Base-by-base conservation (phyloP, 768 basidiomycete genomes). In the Suillus spraguei region DNA sequence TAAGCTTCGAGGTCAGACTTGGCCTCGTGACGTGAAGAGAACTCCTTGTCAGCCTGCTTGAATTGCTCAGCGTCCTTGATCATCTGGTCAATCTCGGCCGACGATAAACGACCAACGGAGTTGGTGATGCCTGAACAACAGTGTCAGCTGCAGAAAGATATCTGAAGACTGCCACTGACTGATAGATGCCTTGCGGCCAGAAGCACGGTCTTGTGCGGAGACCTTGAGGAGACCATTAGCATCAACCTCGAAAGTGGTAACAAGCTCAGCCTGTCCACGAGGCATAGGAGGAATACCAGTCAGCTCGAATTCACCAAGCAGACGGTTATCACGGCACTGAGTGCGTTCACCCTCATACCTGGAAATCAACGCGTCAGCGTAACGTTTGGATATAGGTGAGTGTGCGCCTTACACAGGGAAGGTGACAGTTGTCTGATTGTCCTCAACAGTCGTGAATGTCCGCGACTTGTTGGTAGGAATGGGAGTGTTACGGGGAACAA, bases 351-450 rank as follows among this genome's bases (percentile, higher is more conserved):
- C 97, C 86, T 99, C 97, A 81, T 99, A 99, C 52, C 88, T 90
- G 66, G 20, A 66, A 17, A 59, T 59, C 38, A 38, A 63, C 60
- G 54, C 54, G 66, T 71, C 28, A 67, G 63, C 7, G 16, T 22
- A 20, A 61, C 38, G 42, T 58, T 52, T 41, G n/a, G 22, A 1
- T 22, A 41, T 50, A 14, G 41, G 50, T 20, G 33, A 17, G 28
- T 41, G 67, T 46, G 39, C 17, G 13, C 74, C 87, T 73, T 81
- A 90, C 87, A 99, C 97, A 71, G 97, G 97, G 94, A 99, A 99
- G 68, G 97, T 98, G 82, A 99, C 97, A 65, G 94, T 97, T 66
- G 97, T 99, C 82, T 99, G 97, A 86, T 99, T 99, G 85, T 99
- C 97, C 87, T 99, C 97, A 67, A 99, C 97, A 61, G 97, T 99